phyloP scores from a whole-genome alignment of 257 asterid species.

The Petunia secreta region DNA sequence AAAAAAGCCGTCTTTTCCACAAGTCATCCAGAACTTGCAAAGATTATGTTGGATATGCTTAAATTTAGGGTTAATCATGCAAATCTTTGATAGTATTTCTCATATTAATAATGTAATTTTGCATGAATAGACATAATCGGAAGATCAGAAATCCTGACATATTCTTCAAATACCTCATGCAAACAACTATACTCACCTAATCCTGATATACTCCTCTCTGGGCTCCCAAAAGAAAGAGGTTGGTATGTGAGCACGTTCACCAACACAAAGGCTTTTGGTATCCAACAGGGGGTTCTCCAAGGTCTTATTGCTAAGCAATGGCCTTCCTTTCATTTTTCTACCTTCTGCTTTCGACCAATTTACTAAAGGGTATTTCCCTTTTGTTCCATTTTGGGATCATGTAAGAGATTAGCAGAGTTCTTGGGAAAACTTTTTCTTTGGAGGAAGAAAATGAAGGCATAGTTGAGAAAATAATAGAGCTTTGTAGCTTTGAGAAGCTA shows the following conservation, averaged over 20 bases:
- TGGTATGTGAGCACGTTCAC: constrained; percentile 31
- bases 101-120: too few species aligned
- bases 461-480: constrained; percentile 5
- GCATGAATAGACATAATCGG: too few species aligned
- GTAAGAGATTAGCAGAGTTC: constrained; percentile 29
- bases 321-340: constrained; percentile 32
- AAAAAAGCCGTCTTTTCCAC: too few species aligned
- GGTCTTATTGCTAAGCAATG: constrained; percentile 32
- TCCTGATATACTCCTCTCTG: background rate
- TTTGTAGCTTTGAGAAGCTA: too few species aligned
- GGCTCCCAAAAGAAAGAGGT: constrained; percentile 33
- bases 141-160: background rate
- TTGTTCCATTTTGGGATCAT: constrained; percentile 50
- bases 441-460: constrained; percentile 22
- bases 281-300: constrained; percentile 23
- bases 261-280: background rate
- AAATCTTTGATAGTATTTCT: too few species aligned
- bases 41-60: too few species aligned
- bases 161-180: background rate
- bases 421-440: background rate
- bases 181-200: too few species aligned
- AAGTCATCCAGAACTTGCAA: too few species aligned
- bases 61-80: too few species aligned
- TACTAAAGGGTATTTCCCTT: constrained; percentile 37
- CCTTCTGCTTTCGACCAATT: constrained; percentile 38